These are phyloP conservation scores for Xylaria sp. DNA, from an alignment of 2,329 filamentous ascomycete species.

Conservation along the genomic window DNA sequence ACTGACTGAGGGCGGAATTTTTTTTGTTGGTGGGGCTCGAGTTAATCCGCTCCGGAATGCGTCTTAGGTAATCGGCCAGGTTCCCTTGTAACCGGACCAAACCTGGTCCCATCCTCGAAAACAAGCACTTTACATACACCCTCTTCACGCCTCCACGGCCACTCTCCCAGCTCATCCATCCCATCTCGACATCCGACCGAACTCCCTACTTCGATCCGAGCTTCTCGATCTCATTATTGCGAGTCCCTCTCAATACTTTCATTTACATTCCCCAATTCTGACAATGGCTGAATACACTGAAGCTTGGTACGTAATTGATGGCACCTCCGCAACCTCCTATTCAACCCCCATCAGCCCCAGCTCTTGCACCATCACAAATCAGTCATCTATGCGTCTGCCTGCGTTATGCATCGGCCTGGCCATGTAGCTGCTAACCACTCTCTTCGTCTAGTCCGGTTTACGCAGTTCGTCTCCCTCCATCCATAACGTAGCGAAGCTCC, in stretches of 20 bases:
- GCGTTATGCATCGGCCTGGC: background rate
- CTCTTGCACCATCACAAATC: constrained; percentile 25
- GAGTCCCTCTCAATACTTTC: constrained; percentile 18
- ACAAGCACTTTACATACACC: constrained; percentile 34
- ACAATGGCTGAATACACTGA: constrained; percentile 42
- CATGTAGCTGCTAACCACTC: constrained; percentile 33
- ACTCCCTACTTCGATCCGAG: constrained; percentile 15
- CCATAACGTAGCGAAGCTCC: constrained; percentile 33
- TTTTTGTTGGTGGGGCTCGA: constrained; percentile 24
- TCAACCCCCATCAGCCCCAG: constrained; percentile 31
- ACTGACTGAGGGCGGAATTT: background rate
- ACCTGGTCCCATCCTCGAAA: constrained; percentile 28
- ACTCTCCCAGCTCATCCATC: constrained; percentile 23
- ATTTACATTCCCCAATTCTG: constrained; percentile 25
- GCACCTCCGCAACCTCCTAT: constrained; percentile 30
- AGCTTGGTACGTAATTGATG: constrained; percentile 44
- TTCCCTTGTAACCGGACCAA: constrained; percentile 29
- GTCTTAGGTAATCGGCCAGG: constrained; percentile 31
- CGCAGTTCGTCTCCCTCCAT: constrained; percentile 76
- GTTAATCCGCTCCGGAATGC: constrained; percentile 30
- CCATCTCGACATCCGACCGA: constrained; percentile 30
- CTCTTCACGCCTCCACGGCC: constrained; percentile 24
- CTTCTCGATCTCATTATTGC: constrained; percentile 18
- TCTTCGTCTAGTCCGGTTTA: constrained; percentile 80
- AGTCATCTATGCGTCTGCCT: background rate